A percentile compares a stretch with the other conserved stretches of the same genome.
phyloP scores from a whole-genome alignment of 345 rosid species.

The Lenwebbia sp. region DNA sequence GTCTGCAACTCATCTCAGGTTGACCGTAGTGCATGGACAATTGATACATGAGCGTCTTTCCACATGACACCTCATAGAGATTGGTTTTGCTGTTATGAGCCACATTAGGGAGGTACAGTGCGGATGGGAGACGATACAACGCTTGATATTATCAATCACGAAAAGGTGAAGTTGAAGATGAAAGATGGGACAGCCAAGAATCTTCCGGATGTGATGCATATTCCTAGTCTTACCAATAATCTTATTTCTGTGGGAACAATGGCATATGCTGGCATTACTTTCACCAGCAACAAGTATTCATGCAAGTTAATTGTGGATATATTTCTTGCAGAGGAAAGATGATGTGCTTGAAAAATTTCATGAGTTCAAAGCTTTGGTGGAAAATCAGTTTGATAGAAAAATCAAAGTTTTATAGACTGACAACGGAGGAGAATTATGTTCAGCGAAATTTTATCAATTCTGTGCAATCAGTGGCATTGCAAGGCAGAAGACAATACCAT shows the following conservation, averaged over 20 bases:
- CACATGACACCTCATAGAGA: neutral
- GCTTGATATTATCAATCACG: neutral
- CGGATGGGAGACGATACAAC: neutral
- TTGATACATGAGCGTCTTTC: neutral
- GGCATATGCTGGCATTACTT: neutral
- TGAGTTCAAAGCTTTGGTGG: neutral
- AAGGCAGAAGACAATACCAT: neutral
- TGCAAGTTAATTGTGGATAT: neutral
- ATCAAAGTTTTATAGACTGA: neutral
- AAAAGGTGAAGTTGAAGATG: neutral
- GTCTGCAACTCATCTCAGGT: accelerated
- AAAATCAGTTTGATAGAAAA: neutral
- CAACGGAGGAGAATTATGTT: neutral
- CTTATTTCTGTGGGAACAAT: neutral
- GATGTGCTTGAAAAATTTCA: neutral
- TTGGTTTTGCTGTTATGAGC: neutral
- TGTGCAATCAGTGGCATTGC: neutral
- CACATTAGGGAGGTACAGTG: neutral
- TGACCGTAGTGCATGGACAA: neutral
- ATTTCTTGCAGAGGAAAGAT: neutral
- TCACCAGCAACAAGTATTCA: neutral
- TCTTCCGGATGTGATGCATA: neutral
- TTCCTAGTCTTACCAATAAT: neutral
- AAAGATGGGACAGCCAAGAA: neutral
- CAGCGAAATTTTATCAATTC: neutral